Evolutionary conservation across 371 early-diverging fungal genomes (phyloP), one percentile per base, ranked within the genome.

Genomic region (Mucor mucedo): DNA sequence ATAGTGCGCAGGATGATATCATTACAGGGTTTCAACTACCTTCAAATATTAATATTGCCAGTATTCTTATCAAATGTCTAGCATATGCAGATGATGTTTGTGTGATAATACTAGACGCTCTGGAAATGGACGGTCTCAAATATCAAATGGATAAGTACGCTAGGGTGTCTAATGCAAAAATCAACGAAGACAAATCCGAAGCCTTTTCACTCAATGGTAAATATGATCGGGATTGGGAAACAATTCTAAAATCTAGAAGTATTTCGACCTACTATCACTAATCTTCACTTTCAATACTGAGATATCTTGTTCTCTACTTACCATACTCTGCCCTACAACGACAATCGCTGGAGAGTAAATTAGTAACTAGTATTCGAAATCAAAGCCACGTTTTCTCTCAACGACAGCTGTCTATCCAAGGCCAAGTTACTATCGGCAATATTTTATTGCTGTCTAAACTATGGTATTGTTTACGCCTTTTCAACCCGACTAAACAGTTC

Each of bases 61-160:
- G 2, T 42, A 42, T 2, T 42, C 8, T 11, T 16, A 16, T 63
- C 32, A 55, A 56, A 41, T 41, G 16, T 5, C 29, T 63, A 14
- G 57, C 56, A 2, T 65, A 60, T 55, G 60, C 60, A 30, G 50
- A 65, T 39, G 58, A 66, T 57, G 44, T 61, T 9, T 55, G 49
- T 45, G 62, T 66, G 7, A 45, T 66, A 16, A 10, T 66, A 14
- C 8, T 21, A 2, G 14, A 39, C 14, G 41, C 13, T 30, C 10
- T 28, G 0, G 58, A 61, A 8, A 40, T 56, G 5, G 27, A 54
- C 10, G 28, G n/a, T 1, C 57, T 66, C 4, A 16, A 47, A 6
- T 32, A 10, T 10, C 62, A 67, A 27, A 45, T 67, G 30, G 41
- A 41, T 13, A 14, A 2, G 27, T 58, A 58, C 47, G 44, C 40